Evolutionary conservation across 1,284 basidiomycete genomes (phyloP).

Genomic region (Trichosporon asahii): DNA sequence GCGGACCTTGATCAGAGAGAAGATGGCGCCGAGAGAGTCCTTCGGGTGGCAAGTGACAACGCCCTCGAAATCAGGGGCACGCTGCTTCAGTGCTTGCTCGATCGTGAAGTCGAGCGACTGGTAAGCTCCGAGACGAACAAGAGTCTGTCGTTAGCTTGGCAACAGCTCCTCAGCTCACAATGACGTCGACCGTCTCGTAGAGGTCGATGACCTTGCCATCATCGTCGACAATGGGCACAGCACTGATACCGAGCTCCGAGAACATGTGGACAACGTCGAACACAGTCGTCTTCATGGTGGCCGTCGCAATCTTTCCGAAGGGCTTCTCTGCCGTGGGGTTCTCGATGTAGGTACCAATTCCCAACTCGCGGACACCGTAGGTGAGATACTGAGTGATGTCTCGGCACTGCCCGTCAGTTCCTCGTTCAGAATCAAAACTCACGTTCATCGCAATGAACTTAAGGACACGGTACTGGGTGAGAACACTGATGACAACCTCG

Average conservation of each 20-base stretch:
- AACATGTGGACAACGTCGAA: conserved; percentile 99
- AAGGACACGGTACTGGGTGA: conserved; percentile 81
- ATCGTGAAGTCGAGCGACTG: conserved; percentile 94
- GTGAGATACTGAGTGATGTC: conserved; percentile 52
- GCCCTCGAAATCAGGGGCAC: conserved; percentile 89
- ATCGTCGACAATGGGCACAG: conserved; percentile 92
- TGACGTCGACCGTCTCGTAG: conserved; percentile 98
- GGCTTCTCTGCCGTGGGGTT: conserved; percentile 55
- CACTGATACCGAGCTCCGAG: conserved; percentile 89
- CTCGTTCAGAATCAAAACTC: conserved; percentile 54
- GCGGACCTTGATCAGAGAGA: conserved; percentile 87
- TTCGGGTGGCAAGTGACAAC: conserved; percentile 92
- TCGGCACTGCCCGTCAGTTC: conserved; percentile 34
- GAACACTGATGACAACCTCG: conserved; percentile 90
- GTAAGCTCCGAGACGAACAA: conserved; percentile 91
- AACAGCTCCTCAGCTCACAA: conserved; percentile 61
- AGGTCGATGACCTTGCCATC: conserved; percentile 92
- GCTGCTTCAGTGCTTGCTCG: conserved; percentile 83
- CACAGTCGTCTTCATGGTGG: conserved; percentile 85
- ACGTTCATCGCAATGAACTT: conserved; percentile 98
- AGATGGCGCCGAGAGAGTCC: conserved; percentile 87
- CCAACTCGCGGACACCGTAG: conserved; percentile 69
- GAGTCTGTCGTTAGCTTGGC: conserved; percentile 60
- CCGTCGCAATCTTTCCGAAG: conserved; percentile 87
- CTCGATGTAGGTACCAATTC: conserved; percentile 86